Percentiles rank a stretch among this genome's conserved stretches.
phyloP scores from a whole-genome alignment of 169 alveolate species.

The Eimeria mitis region DNA sequence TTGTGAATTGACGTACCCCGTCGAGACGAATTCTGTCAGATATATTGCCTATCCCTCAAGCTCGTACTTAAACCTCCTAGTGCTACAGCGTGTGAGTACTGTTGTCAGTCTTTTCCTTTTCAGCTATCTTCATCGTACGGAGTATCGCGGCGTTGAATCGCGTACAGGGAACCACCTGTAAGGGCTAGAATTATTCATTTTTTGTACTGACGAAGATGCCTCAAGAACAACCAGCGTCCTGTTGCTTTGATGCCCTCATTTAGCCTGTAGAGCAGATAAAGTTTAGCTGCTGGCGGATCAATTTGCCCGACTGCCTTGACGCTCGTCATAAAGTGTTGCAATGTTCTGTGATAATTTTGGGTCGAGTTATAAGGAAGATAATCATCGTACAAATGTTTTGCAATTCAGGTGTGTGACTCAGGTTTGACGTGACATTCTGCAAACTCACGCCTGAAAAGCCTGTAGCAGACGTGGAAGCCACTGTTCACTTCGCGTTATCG shows the following conservation, averaged over 20 bases:
- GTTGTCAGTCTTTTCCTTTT: no score
- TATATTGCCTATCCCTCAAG: no score
- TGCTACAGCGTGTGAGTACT: not conserved
- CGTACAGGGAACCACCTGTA: constrained; percentile 55
- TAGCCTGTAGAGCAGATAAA: not conserved
- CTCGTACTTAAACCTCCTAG: not conserved
- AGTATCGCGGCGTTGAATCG: constrained; percentile 12
- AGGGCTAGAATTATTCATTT: not conserved
- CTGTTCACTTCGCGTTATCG: constrained; percentile 67
- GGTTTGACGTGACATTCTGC: constrained; percentile 76
- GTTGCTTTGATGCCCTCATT: not conserved
- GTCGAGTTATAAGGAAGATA: not conserved
- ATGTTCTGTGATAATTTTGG: not conserved
- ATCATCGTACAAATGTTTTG: not conserved
- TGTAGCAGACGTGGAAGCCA: constrained; percentile 80
- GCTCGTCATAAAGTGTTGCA: not conserved
- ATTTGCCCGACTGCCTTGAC: not conserved
- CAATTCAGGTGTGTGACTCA: not conserved
- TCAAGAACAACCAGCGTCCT: not conserved
- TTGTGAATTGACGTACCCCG: not conserved
- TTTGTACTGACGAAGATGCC: not conserved
- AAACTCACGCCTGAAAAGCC: constrained; percentile 79
- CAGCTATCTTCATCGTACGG: constrained; percentile 60
- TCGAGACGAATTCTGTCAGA: not conserved
- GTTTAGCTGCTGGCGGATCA: not conserved